These are phyloP conservation scores for Astrephomene gubernaculifera DNA, from an alignment of 139 green algal species.

Conservation along the genomic window DNA sequence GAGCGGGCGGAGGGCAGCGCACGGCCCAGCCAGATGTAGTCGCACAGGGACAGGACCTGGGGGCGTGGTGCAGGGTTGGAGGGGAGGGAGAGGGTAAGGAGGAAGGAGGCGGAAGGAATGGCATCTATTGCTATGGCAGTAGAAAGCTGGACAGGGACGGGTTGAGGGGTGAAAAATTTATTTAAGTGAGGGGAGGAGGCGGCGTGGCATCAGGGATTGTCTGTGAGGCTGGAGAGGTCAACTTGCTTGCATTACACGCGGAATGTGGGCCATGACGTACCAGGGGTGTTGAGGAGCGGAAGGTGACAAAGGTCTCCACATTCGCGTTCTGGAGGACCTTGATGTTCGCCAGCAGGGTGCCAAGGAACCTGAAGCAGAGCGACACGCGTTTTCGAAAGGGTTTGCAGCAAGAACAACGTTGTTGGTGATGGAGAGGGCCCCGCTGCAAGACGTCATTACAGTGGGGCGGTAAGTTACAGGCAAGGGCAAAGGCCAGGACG, in stretches of 20 bases:
- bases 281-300: conserved; percentile 68
- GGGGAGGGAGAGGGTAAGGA: not conserved
- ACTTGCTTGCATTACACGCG: not conserved
- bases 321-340: conserved; percentile 69
- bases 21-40: conserved; percentile 78
- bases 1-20: conserved; percentile 62
- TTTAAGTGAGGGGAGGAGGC: not conserved
- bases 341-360: conserved; percentile 57
- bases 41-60: conserved; percentile 69
- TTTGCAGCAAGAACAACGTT: not conserved
- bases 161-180: not conserved
- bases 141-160: not conserved
- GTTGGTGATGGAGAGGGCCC: not conserved
- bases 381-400: not conserved
- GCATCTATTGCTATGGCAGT: not conserved
- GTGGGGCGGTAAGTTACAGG: too few species aligned
- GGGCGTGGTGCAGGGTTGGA: not conserved
- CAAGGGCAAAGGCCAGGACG: too few species aligned
- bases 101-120: too few species aligned
- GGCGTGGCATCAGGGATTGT: not conserved
- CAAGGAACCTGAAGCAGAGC: conserved; percentile 50
- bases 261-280: conserved; percentile 19
- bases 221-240: not conserved
- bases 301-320: conserved; percentile 90
- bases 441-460: not conserved